A percentile compares a stretch with the other conserved stretches of the same genome.
Evolutionary conservation across 331 rosid species (phyloP).

Genomic region (Prunus yedoensis): DNA sequence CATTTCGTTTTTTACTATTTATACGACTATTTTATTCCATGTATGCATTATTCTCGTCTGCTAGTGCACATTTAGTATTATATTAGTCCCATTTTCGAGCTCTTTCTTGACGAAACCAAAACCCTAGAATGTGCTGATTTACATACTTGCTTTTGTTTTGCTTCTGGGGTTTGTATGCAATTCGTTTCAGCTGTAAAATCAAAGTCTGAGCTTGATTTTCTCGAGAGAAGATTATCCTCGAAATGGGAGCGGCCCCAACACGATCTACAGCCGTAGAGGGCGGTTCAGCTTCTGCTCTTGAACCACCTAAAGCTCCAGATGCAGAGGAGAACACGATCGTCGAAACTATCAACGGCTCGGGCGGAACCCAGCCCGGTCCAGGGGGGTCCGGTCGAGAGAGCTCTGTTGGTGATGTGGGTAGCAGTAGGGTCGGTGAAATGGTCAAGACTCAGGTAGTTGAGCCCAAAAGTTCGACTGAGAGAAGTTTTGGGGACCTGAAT

Average conservation of each 20-base stretch:
- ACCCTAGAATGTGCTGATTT: constrained; percentile 40
- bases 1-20: background rate
- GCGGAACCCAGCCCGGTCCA: constrained; percentile 17
- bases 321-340: constrained; percentile 27
- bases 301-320: constrained; percentile 20
- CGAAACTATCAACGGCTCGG: constrained; percentile 28
- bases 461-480: constrained; percentile 21
- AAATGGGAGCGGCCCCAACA: constrained; percentile 56
- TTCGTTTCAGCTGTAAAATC: constrained; percentile 6
- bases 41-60: constrained; percentile 19
- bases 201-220: constrained; percentile 37
- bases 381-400: constrained; percentile 19
- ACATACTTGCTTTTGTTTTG: background rate
- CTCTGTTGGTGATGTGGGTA: constrained; percentile 12
- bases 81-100: constrained; percentile 29
- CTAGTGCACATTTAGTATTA: constrained; percentile 9
- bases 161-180: background rate
- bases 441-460: constrained; percentile 32
- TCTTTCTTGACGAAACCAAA: constrained; percentile 14
- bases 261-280: constrained; percentile 34
- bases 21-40: background rate
- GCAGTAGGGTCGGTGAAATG: constrained; percentile 23
- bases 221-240: constrained; percentile 16
- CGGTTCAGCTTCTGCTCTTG: constrained; percentile 21
- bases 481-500: constrained; percentile 13